A percentile compares a stretch with the other conserved stretches of the same genome.
These are phyloP conservation scores for Multifurca ochricompacta DNA, from an alignment of 768 basidiomycete genomes.

Conservation along the genomic window DNA sequence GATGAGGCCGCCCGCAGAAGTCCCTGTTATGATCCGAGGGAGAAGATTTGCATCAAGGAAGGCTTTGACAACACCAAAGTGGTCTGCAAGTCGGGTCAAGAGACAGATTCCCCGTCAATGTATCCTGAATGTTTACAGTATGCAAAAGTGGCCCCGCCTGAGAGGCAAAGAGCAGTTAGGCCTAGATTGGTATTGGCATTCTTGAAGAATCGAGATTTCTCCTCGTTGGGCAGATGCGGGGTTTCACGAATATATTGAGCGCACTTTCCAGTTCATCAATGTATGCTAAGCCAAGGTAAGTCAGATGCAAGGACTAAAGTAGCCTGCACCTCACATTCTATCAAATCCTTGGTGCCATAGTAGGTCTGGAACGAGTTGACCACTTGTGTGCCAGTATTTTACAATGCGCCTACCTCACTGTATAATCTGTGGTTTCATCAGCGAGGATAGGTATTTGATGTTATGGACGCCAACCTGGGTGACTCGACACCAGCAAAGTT, in stretches of 20 bases:
- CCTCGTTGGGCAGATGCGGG: constrained; percentile 66
- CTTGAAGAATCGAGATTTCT: constrained; percentile 90
- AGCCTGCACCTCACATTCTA: constrained; percentile 55
- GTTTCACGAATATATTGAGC: constrained; percentile 71
- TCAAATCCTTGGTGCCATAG: constrained; percentile 80
- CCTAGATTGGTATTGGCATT: constrained; percentile 85
- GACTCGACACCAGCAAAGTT: constrained; percentile 95
- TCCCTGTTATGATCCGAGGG: constrained; percentile 91
- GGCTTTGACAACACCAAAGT: constrained; percentile 87
- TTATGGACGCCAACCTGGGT: constrained; percentile 39
- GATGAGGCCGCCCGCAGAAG: constrained; percentile 85
- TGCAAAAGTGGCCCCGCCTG: constrained; percentile 93
- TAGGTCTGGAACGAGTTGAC: constrained; percentile 55
- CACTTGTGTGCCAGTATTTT: neutral
- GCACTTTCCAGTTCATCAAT: constrained; percentile 70
- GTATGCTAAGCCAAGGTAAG: constrained; percentile 45
- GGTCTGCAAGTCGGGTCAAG: constrained; percentile 40
- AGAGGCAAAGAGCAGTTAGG: constrained; percentile 84
- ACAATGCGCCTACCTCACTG: constrained; percentile 52
- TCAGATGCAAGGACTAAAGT: constrained; percentile 6
- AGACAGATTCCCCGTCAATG: neutral
- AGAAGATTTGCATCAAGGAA: constrained; percentile 80
- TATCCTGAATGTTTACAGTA: constrained; percentile 57
- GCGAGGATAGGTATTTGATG: constrained; percentile 6
- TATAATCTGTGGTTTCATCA: constrained; percentile 53